Evolutionary conservation across 2,329 filamentous ascomycete species (phyloP).

Genomic region (Rhinocladiella mackenziei): DNA sequence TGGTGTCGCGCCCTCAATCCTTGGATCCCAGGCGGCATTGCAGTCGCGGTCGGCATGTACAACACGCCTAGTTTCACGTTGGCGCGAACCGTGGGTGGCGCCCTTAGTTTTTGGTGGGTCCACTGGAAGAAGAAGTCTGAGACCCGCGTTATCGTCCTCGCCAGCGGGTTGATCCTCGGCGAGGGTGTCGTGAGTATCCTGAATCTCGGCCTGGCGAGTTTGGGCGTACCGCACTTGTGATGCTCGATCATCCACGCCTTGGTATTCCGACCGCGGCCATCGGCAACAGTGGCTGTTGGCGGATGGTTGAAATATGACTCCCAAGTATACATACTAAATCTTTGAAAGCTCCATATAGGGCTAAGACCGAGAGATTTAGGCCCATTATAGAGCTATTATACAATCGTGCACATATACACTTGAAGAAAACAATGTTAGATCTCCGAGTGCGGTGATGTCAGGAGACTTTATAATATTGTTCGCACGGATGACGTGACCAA

Average conservation of each 20-base stretch:
- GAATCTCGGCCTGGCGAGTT: slow-evolving; percentile 76
- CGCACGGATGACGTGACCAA: too few relatives aligned
- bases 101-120: slow-evolving; percentile 74
- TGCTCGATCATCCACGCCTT: background rate
- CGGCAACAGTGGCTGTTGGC: too few relatives aligned
- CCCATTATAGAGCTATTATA: too few relatives aligned
- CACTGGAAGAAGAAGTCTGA: slow-evolving; percentile 46
- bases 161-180: slow-evolving; percentile 82
- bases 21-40: slow-evolving; percentile 85
- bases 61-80: slow-evolving; percentile 95
- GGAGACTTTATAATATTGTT: too few relatives aligned
- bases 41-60: slow-evolving; percentile 96
- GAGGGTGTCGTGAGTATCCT: slow-evolving; percentile 90
- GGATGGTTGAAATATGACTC: too few relatives aligned
- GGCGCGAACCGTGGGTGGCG: slow-evolving; percentile 76
- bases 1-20: slow-evolving; percentile 33
- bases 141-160: slow-evolving; percentile 78
- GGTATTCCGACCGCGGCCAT: too few relatives aligned
- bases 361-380: too few relatives aligned
- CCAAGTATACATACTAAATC: too few relatives aligned
- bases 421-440: too few relatives aligned
- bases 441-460: too few relatives aligned
- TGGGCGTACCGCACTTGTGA: slow-evolving; percentile 68
- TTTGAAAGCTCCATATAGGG: too few relatives aligned
- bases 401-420: too few relatives aligned